These are phyloP conservation scores for Tolypocladium tropicale DNA, from an alignment of 2,329 filamentous ascomycete genomes.

Conservation along the genomic window DNA sequence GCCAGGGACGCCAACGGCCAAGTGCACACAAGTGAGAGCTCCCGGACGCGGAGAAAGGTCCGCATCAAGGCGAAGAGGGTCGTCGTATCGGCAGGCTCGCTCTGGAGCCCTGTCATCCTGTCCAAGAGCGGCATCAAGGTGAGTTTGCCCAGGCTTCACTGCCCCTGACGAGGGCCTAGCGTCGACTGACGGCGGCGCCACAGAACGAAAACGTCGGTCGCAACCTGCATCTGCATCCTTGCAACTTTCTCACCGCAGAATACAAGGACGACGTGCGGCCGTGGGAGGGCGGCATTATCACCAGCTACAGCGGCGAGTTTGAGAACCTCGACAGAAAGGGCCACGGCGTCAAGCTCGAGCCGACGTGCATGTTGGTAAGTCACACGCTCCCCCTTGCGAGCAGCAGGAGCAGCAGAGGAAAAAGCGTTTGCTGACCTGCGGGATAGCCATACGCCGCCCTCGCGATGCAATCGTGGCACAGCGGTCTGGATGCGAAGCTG, in stretches of 20 bases:
- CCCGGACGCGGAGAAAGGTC: slow-evolving; percentile 47
- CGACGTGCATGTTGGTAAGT: slow-evolving; percentile 56
- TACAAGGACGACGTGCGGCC: slow-evolving; percentile 61
- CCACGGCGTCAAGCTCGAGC: slow-evolving; percentile 76
- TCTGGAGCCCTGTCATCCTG: slow-evolving; percentile 69
- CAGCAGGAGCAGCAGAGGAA: background rate
- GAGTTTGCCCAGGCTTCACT: slow-evolving; percentile 10
- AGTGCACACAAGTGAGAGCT: slow-evolving; percentile 37
- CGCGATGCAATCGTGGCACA: slow-evolving; percentile 54
- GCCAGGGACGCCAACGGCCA: slow-evolving; percentile 55
- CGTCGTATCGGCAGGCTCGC: slow-evolving; percentile 64
- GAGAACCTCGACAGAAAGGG: slow-evolving; percentile 72
- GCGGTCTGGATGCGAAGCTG: slow-evolving; percentile 63
- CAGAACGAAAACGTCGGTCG: slow-evolving; percentile 71
- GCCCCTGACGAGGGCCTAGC: background rate
- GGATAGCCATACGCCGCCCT: slow-evolving; percentile 53
- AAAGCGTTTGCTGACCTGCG: slow-evolving; percentile 5
- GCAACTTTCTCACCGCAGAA: slow-evolving; percentile 45
- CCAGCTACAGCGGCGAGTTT: slow-evolving; percentile 64
- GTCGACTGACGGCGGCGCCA: slow-evolving; percentile 8
- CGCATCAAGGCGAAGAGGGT: slow-evolving; percentile 71
- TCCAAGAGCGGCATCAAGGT: slow-evolving; percentile 67
- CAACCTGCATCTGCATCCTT: slow-evolving; percentile 76
- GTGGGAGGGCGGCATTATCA: slow-evolving; percentile 70
- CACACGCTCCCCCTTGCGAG: background rate